Percentiles rank a stretch among this genome's conserved stretches.
phyloP scores from a whole-genome alignment of 805 yeast species.

The Pichia rugopelliculosa region DNA sequence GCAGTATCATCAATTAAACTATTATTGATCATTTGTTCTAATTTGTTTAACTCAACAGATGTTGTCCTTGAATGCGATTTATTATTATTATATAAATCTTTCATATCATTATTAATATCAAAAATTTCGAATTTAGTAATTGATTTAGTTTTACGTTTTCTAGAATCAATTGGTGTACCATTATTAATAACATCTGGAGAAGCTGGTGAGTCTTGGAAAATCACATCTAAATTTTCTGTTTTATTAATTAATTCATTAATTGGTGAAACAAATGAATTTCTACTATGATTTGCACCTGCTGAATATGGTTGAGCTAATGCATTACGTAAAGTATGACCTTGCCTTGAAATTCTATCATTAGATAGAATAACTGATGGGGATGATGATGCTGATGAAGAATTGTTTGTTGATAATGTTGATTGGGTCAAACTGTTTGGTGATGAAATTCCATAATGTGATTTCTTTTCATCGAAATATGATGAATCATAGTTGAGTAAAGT shows the following conservation, averaged over 20 bases:
- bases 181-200: too few species aligned
- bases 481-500: conserved; percentile 13
- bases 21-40: conserved; percentile 12
- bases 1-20: conserved; percentile 2
- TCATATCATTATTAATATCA: neutral
- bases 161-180: neutral
- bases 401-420: neutral
- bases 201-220: neutral
- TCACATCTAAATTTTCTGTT: neutral
- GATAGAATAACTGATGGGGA: neutral
- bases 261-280: conserved; percentile 24
- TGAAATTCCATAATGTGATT: neutral
- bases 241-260: conserved; percentile 18
- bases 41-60: conserved; percentile 9
- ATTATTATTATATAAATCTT: neutral
- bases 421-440: neutral
- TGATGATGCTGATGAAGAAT: conserved; percentile 1
- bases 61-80: conserved; percentile 3
- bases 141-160: neutral
- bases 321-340: conserved; percentile 17
- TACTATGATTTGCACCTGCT: conserved; percentile 11
- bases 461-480: conserved; percentile 8
- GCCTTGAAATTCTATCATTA: conserved; percentile 11
- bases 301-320: conserved; percentile 11
- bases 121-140: neutral